A percentile compares a stretch with the other conserved stretches of the same genome.
phyloP scores from a whole-genome alignment of 179 eudicot genomes.

The Amaranthus tricolor region DNA sequence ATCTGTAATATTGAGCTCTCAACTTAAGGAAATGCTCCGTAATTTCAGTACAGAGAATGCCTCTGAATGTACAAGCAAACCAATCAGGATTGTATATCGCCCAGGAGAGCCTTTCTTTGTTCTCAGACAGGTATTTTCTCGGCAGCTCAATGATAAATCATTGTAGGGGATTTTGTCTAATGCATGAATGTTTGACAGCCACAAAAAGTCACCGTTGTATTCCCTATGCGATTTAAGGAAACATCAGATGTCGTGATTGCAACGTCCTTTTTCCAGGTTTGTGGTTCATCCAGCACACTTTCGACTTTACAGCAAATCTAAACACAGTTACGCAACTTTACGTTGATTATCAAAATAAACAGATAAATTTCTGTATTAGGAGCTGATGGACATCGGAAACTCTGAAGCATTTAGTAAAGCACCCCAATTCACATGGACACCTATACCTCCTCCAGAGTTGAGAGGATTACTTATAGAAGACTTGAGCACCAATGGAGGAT shows the following conservation, averaged over 20 bases:
- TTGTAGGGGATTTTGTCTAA: conserved; percentile 11
- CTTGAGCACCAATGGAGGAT: conserved; percentile 89
- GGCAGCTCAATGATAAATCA: neutral
- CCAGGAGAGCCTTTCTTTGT: conserved; percentile 86
- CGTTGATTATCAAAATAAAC: conserved; percentile 6
- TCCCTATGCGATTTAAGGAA: conserved; percentile 90
- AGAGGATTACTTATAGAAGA: conserved; percentile 81
- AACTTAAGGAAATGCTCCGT: conserved; percentile 61
- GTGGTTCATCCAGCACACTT: conserved; percentile 10
- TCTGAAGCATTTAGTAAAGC: conserved; percentile 55
- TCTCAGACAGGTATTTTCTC: conserved; percentile 56
- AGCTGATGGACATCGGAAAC: conserved; percentile 67
- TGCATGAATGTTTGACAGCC: conserved; percentile 44
- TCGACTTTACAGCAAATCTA: neutral
- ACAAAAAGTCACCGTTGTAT: conserved; percentile 55
- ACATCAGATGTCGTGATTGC: conserved; percentile 76
- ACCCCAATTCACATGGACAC: conserved; percentile 90
- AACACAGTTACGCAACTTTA: neutral
- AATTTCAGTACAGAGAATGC: conserved; percentile 39
- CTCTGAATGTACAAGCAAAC: conserved; percentile 51
- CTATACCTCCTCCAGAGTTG: conserved; percentile 88
- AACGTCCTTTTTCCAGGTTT: conserved; percentile 93
- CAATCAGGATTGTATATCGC: conserved; percentile 75
- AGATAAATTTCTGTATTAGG: conserved; percentile 38
- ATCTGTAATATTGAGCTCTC: conserved; percentile 73